Evolutionary conservation across 2,329 filamentous ascomycete species (phyloP), one percentile per base, ranked within the genome.

Genomic region (Fusarium sp.): DNA sequence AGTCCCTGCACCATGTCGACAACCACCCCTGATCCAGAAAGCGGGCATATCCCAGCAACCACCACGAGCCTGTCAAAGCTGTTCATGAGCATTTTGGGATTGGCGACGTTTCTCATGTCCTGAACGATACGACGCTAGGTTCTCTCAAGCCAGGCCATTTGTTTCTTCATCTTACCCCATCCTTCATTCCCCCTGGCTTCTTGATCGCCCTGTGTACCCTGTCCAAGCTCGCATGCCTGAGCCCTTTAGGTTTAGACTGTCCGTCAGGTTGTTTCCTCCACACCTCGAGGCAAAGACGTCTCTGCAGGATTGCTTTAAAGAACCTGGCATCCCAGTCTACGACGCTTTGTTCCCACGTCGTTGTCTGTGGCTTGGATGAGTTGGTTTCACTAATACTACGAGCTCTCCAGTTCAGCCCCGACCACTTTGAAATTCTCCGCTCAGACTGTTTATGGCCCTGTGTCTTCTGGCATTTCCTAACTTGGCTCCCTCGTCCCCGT

Each of bases 401-500:
- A 65, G 67, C 67, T 76, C 67, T 73, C 73, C 67, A 74, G 73
- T 74, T 70, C 59, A 76, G 73, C 73, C 71, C 65, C 69, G 74
- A 73, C 73, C 58, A 71, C 65, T 69, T 59, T 67, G 70, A 77
- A 76, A 75, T 71, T 76, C 73, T 71, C 73, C 72, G 75, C 70
- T 73, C 70, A 67, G 73, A 67, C 69, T 74, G 63, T 61, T 70
- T 68, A 70, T 61, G 60, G 69, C 67, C 71, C 67, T 73, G 35
- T 57, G 62, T 70, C 64, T 78, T 78, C 78, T 80, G 74, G 76
- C 77, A 81, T 81, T 81, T 77, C 80, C 80, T 76, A 75, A 80
- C 81, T 77, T 77, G 81, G 81, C 73, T 67, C 76, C 76, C 70
- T 75, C 76, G 80, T 80, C 78, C 80, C 78, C 78, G 76, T 76